Base-by-base conservation (phyloP, 805 yeast genomes). In the Komagataella ulmi region DNA sequence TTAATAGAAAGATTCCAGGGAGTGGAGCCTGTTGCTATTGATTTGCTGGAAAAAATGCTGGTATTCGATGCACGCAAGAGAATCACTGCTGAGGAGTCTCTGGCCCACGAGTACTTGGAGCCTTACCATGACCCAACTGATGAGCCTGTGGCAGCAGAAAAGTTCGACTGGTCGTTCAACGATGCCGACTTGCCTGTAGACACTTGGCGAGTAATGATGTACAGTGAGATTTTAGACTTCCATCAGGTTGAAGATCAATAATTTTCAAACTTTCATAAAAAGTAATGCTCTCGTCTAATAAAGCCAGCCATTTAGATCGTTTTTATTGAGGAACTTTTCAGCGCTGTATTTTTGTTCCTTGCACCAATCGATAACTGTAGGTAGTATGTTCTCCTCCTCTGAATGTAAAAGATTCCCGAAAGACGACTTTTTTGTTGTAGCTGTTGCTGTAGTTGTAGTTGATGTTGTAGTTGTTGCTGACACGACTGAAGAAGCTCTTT, bases 131-230 rank as follows among this genome's bases (percentile, higher is more conserved):
- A 93, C 63, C 96, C 98, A 36, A 79, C 89, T 3, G 99, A 93
- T 68, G 99, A 93, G 69, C 99, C 99, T 1, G 85, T 79, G 4
- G 96, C 98, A 30, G 88, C 82, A 49, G 87, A 85, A 58, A 85
- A 85, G 65, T 93, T 93, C 61, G 99, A 93, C 68, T 93, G 99
- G 99, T 83, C 93, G 61, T 91, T 91, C 68, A 91, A 93, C 66
- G 98, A 95, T 59, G 98, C 97, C 0, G 99, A 91, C 67, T 75
- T 91, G 60, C 97, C 98, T 3, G 93, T 93, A 17, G 98, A 93
- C 62, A 88, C 97, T 12, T 91, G 99, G 99, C 82, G 96, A 71
- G 96, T 89, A 17, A 91, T 93, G 98, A 91, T 93, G 96, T 93
- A 93, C 70, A 85, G 95, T 51, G 99, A 91, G 69, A 93, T 91